These are phyloP conservation scores for Collybia sp. DNA, from an alignment of 768 basidiomycete species.

Conservation along the genomic window DNA sequence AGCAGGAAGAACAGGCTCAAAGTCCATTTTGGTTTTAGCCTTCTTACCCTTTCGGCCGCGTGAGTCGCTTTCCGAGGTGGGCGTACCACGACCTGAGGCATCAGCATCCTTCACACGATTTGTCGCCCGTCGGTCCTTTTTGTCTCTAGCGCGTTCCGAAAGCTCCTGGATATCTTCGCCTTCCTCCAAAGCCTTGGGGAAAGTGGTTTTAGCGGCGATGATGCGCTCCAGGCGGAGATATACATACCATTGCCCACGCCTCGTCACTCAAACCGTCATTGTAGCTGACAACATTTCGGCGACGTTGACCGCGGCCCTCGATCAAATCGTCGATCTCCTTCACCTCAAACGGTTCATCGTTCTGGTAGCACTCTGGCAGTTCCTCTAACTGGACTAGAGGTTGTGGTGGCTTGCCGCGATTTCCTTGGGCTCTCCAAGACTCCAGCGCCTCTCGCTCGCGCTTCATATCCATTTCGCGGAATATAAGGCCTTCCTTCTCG, in stretches of 20 bases:
- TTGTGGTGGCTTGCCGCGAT: constrained; percentile 73
- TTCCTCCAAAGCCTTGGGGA: constrained; percentile 64
- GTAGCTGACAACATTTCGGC: constrained; percentile 82
- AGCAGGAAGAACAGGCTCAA: constrained; percentile 31
- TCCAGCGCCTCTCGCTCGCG: constrained; percentile 66
- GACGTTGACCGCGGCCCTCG: constrained; percentile 83
- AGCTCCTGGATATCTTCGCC: constrained; percentile 78
- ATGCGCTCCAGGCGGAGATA: neutral
- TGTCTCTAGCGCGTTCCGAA: constrained; percentile 58
- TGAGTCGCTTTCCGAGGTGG: constrained; percentile 54
- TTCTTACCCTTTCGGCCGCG: constrained; percentile 63
- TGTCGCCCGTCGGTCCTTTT: constrained; percentile 56
- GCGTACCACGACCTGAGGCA: constrained; percentile 59
- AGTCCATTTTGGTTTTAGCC: constrained; percentile 57
- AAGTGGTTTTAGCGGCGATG: neutral
- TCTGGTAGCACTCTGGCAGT: constrained; percentile 88
- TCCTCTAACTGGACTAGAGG: constrained; percentile 84
- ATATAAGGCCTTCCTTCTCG: constrained; percentile 73
- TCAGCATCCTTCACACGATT: constrained; percentile 60
- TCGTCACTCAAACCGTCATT: constrained; percentile 94
- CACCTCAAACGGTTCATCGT: constrained; percentile 71
- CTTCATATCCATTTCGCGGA: constrained; percentile 78
- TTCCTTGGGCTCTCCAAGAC: constrained; percentile 67
- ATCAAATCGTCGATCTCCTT: constrained; percentile 57
- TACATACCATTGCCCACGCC: constrained; percentile 79